Base-by-base conservation (phyloP, 352 stramenopile species). In the Pythium myriotylum region DNA sequence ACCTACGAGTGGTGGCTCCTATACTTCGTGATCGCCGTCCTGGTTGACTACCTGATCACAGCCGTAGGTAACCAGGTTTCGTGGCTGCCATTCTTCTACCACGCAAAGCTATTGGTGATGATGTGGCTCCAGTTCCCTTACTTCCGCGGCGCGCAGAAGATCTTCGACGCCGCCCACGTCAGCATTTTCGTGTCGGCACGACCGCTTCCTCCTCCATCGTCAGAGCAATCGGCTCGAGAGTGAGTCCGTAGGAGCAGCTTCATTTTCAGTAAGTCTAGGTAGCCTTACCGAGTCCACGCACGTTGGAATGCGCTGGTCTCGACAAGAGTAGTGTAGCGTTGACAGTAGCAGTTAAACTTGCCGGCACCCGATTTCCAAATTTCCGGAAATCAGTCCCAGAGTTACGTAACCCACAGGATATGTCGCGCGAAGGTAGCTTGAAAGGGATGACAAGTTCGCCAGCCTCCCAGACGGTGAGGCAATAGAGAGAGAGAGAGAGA, bases 51-150 rank as follows among this genome's bases (percentile, higher is more conserved):
- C 55, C 52, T 91, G 19, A 67, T 93, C 54, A 84, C 68, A 2
- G 68, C 80, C 23, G 56, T 93, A 19, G 75, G 62, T 51, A 52
- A 68, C 35, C 76, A 76, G 46, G 68, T 96, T 23, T 72, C 59
- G 50, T 96, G 88, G 88, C 65, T 96, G 26, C 88, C 88, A 48
- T 63, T 96, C 23, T 95, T 92, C 65, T 93, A 91, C 59, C 88
- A 96, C 64, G 67, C 51, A n/a, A 94, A 95, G 71, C 54, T 96
- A 60, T 54, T 92, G 22, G 61, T 84, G 35, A 81, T 94, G 70
- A 80, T 96, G 70, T 96, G 85, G 84, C 85, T 96, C 13, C 88
- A 96, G 68, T 94, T 96, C 62, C 88, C 88, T 35, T 96, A 96
- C 72, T 96, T 96, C 58, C 86, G 86, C 39, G 88, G 88, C 14